These are phyloP conservation scores for Alectoria sarmentosa DNA, from an alignment of 495 filamentous ascomycete species.

Conservation along the genomic window DNA sequence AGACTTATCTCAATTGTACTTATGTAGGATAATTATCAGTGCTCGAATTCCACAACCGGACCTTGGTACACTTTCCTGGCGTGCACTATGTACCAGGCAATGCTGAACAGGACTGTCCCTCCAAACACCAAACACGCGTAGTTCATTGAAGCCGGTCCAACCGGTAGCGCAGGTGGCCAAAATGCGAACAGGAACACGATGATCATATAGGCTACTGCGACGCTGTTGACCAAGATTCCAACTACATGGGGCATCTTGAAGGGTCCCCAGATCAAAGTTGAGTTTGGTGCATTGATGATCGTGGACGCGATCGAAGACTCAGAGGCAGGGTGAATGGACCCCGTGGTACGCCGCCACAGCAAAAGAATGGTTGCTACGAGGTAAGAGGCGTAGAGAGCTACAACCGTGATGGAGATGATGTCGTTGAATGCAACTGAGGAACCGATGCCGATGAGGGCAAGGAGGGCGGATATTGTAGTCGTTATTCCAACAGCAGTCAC, in stretches of 20 bases:
- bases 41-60: conserved; percentile 3
- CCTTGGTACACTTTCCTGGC: conserved; percentile 4
- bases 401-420: not conserved
- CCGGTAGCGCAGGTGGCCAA: conserved; percentile 27
- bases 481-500: not conserved
- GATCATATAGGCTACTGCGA: conserved; percentile 11
- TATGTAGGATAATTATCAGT: no score
- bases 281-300: no score
- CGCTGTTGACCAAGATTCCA: no score
- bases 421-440: not conserved
- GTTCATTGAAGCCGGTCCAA: conserved; percentile 32
- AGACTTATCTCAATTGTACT: no score
- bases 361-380: not conserved
- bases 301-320: no score
- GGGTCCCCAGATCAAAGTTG: no score
- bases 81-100: conserved; percentile 1
- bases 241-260: no score
- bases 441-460: not conserved
- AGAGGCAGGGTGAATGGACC: not conserved
- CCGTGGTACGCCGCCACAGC: not conserved
- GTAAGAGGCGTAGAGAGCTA: not conserved
- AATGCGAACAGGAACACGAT: conserved; percentile 30
- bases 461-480: not conserved
- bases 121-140: conserved; percentile 31
- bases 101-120: conserved; percentile 19